Evolutionary conservation across 164 flowering plant species (phyloP), one percentile per base, ranked within the genome.

Genomic region (Annona cherimola): DNA sequence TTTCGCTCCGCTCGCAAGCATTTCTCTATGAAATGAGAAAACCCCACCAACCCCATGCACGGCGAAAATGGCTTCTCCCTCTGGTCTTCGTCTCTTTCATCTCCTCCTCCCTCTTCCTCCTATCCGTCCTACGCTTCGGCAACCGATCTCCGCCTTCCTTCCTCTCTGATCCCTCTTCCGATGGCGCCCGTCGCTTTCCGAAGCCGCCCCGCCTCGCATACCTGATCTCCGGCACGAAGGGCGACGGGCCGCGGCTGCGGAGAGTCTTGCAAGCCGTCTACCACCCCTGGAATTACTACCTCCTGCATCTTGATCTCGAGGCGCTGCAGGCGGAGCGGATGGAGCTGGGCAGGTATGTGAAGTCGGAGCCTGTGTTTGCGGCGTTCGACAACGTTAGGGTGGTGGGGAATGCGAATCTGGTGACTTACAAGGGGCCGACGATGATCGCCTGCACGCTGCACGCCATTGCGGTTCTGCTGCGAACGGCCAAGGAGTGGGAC

Each of bases 381-480:
- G 69, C 70, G 60, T 82, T 86, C 26, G 69, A 80, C 76, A 95
- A 95, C 73, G 98, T 91, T 46, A 78, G 86, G 85, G 93, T 92
- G 60, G 76, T 95, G 8, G 89, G 90, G 0, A 86, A 89, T 76
- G 92, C 93, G 16, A 71, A 93, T 81, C 69, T 90, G 86, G 80
- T 95, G 42, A 95, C 99, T 1, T 71, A 79, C 39, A 89, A 84
- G 75, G 99, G 99, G 0, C 97, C 99, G 2, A 93, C 98, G 1
- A 77, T 77, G 89, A 77, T 89, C 42, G 97, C 96, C 6, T 67
- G 72, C 39, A 90, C 87, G 59, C 89, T 95, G 14, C 97, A 93
- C 65, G 97, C 87, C 1, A 63, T 83, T 0, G 93, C 99, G 3
- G 77, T 93, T 69, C 61, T 95, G 76, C 70, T 93, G 83, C 91